Evolutionary conservation across 192 early-diverging fungal species (phyloP).

Genomic region (Linderina pennispora): DNA sequence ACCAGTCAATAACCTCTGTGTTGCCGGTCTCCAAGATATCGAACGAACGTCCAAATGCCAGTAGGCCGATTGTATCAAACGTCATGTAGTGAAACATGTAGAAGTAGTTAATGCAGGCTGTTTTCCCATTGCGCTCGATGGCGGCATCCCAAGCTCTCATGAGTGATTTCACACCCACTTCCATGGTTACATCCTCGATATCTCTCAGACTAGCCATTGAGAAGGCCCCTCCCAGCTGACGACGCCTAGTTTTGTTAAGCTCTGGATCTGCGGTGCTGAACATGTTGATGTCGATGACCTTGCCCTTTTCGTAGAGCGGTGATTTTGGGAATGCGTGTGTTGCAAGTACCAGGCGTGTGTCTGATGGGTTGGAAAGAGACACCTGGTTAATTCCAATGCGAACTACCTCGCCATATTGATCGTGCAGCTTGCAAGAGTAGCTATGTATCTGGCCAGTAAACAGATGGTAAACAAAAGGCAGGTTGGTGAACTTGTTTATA

Average conservation of each 20-base stretch:
- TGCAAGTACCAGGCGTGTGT: conserved; percentile 19
- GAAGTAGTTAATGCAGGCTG: no score
- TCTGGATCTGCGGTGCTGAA: conserved; percentile 34
- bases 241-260: conserved; percentile 16
- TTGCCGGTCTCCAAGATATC: no score
- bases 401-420: conserved; percentile 31
- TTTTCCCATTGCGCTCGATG: no score
- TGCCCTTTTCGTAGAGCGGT: conserved; percentile 14
- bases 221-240: conserved; percentile 25
- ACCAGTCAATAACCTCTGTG: no score
- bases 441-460: conserved; percentile 17
- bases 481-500: conserved; percentile 20
- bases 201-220: conserved; percentile 9
- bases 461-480: conserved; percentile 12
- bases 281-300: conserved; percentile 8
- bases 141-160: conserved; percentile 23
- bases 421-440: conserved; percentile 16
- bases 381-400: conserved; percentile 30
- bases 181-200: conserved; percentile 16
- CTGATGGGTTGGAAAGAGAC: conserved; percentile 12
- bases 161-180: conserved; percentile 16
- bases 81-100: no score
- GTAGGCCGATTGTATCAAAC: no score
- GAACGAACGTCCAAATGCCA: no score
- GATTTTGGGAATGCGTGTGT: conserved; percentile 36